phyloP scores from a whole-genome alignment of 179 eudicot genomes.

The Pouteria campechiana region DNA sequence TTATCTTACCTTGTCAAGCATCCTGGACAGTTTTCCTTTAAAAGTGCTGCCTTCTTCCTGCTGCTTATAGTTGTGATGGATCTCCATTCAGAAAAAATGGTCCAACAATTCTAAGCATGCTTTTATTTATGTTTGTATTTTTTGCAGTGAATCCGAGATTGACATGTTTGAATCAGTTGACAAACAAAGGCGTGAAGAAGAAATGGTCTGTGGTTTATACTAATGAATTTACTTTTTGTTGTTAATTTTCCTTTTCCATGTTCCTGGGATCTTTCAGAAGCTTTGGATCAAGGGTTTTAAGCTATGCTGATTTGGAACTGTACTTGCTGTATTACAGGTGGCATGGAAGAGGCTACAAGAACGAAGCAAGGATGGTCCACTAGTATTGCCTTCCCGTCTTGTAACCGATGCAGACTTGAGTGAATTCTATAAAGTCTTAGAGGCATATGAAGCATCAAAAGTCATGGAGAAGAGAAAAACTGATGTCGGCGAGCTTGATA shows the following conservation, averaged over 20 bases:
- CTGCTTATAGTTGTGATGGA: background rate
- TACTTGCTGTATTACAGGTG: slow-evolving; percentile 26
- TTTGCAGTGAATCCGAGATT: slow-evolving; percentile 80
- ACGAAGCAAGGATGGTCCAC: slow-evolving; percentile 28
- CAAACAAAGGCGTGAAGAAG: slow-evolving; percentile 66
- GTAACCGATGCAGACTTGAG: slow-evolving; percentile 72
- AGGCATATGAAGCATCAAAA: slow-evolving; percentile 43
- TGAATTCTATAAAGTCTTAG: slow-evolving; percentile 74
- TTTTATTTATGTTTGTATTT: slow-evolving; percentile 4
- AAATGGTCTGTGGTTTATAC: slow-evolving; percentile 45
- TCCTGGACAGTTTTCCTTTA: background rate
- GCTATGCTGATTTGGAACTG: background rate
- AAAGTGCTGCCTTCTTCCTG: background rate
- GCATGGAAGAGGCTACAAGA: slow-evolving; percentile 58
- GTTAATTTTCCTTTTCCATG: slow-evolving; percentile 1
- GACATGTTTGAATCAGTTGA: slow-evolving; percentile 89
- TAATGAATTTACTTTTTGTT: background rate
- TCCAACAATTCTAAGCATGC: no score
- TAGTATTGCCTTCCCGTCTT: slow-evolving; percentile 73
- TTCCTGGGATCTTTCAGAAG: background rate
- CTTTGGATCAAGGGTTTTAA: background rate
- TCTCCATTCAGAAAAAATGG: no score
- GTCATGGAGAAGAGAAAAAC: slow-evolving; percentile 64
- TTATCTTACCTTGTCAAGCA: no score
- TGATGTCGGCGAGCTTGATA: slow-evolving; percentile 69